A percentile compares a stretch with the other conserved stretches of the same genome.
Evolutionary conservation across 768 basidiomycete species (phyloP).

Genomic region (Lyophyllum shimeji): DNA sequence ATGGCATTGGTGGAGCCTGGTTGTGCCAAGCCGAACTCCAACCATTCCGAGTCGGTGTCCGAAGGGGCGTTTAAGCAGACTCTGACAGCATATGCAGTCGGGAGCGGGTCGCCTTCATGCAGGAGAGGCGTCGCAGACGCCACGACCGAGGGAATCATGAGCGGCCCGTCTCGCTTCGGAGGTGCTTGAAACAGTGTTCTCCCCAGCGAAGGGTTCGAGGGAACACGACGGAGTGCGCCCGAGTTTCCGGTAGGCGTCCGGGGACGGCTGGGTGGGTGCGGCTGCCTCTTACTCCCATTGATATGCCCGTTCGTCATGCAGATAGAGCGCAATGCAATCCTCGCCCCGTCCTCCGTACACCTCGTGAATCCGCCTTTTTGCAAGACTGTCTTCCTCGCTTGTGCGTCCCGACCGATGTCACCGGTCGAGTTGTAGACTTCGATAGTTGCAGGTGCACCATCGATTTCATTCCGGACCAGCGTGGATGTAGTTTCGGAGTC

Average conservation of each 20-base stretch:
- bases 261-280: conserved; percentile 25
- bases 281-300: conserved; percentile 23
- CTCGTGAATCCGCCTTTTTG: conserved; percentile 59
- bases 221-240: conserved; percentile 25
- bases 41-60: conserved; percentile 64
- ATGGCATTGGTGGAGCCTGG: conserved; percentile 22
- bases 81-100: conserved; percentile 59
- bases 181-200: conserved; percentile 25
- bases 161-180: conserved; percentile 50
- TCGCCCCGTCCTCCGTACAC: conserved; percentile 60
- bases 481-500: conserved; percentile 61
- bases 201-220: conserved; percentile 24
- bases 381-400: conserved; percentile 62
- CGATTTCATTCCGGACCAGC: conserved; percentile 59
- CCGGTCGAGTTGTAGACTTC: conserved; percentile 65
- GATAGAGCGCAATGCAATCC: conserved; percentile 50
- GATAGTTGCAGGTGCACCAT: conserved; percentile 40
- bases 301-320: conserved; percentile 23
- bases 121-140: conserved; percentile 55
- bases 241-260: conserved; percentile 36
- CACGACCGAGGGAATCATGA: conserved; percentile 61
- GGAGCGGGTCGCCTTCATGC: conserved; percentile 24
- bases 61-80: conserved; percentile 55
- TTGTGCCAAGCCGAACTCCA: conserved; percentile 73
- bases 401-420: conserved; percentile 53